Evolutionary conservation across 2,329 filamentous ascomycete genomes (phyloP), one percentile per base, ranked within the genome.

Genomic region (Diaporthe citri): DNA sequence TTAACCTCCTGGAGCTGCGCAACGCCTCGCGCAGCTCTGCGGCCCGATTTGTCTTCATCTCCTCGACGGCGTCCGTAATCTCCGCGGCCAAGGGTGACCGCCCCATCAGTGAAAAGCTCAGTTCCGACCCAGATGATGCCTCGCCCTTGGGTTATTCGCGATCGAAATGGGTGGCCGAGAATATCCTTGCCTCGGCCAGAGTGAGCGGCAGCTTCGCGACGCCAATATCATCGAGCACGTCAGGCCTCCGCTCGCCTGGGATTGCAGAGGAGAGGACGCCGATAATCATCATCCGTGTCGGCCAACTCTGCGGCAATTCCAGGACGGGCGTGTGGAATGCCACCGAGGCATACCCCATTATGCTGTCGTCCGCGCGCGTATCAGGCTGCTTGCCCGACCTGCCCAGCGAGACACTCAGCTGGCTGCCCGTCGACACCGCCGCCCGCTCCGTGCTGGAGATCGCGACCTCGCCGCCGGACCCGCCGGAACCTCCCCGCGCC

Each of bases 101-200:
- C 2, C 39, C 76, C 3, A 85, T 90, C 36, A 80, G 82, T 1
- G 88, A 91, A 78, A 67, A 67, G 4, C 79, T 87, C 3, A 82
- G 86, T 2, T 71, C 78, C 1, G 79, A 86, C 36, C 86, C 88
- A 1, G 78, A 80, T 4, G 82, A 86, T 48, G 86, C 88, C 1
- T 86, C 86, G 1, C 79, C 84, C 0, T 82, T 90, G 7, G 90
- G 90, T 6, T 92, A 92, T 77, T 87, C 88, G 1, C 85, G 85
- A 39, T 90, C 88, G 1, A 88, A 90, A 81, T 91, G 89, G 89
- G 88, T 91, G 1, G 89, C 89, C 1, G 90, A 92, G 81, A 83
- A 83, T 25, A 86, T 91, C 13, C 90, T 88, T 76, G 78, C 83
- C 0, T 78, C 82, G 8, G 86, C 86, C 22, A 79, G 81, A 60